phyloP scores from a whole-genome alignment of 1,284 basidiomycete genomes.

The Irpex lacteus region DNA sequence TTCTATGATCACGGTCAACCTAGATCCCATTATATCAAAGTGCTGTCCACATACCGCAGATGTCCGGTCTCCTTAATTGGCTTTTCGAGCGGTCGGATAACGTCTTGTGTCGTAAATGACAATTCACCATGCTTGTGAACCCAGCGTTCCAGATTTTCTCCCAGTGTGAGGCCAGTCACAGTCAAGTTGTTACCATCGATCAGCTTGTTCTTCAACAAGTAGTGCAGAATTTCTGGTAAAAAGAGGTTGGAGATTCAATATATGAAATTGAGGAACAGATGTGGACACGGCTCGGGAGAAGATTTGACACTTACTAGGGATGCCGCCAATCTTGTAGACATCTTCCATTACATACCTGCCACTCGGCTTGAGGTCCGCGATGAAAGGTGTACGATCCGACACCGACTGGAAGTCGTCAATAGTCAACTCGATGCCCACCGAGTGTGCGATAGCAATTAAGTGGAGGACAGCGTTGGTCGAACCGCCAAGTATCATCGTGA shows the following conservation, averaged over 20 bases:
- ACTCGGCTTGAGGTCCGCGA: constrained; percentile 89
- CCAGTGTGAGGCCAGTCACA: constrained; percentile 83
- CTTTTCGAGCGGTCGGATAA: constrained; percentile 79
- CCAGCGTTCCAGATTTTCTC: constrained; percentile 88
- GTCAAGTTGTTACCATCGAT: constrained; percentile 87
- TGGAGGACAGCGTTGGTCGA: constrained; percentile 94
- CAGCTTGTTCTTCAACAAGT: constrained; percentile 77
- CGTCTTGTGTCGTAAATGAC: constrained; percentile 65
- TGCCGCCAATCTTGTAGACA: constrained; percentile 85
- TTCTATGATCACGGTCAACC: constrained; percentile 39
- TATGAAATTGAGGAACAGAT: too few species aligned
- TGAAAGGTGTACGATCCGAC: constrained; percentile 82
- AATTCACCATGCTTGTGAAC: constrained; percentile 76
- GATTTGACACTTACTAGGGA: constrained; percentile 61
- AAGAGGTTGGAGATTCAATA: too few species aligned
- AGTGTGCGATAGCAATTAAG: constrained; percentile 87
- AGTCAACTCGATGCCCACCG: constrained; percentile 78
- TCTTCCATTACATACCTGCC: constrained; percentile 92
- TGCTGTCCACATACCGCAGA: constrained; percentile 56
- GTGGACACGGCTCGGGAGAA: constrained; percentile 12
- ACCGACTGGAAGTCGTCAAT: constrained; percentile 88
- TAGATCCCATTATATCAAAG: background rate
- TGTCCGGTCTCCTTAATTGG: constrained; percentile 91
- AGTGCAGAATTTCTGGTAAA: constrained; percentile 70
- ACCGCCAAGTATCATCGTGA: constrained; percentile 93